These are phyloP conservation scores for Fraxinus albicans DNA, from an alignment of 305 asterid species.

Conservation along the genomic window DNA sequence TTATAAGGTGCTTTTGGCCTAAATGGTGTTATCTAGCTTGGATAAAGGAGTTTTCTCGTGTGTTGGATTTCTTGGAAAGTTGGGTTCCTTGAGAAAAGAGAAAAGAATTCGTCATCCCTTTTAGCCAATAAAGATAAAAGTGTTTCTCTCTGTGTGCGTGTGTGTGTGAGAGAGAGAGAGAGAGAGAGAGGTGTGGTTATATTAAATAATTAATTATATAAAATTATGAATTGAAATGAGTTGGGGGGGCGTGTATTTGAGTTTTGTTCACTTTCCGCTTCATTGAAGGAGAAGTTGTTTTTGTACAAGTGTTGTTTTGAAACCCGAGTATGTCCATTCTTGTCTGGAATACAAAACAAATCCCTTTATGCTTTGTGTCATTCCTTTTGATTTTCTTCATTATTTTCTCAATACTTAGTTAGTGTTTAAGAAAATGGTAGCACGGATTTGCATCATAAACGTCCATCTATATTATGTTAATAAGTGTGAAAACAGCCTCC, in stretches of 20 bases:
- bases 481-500: no score
- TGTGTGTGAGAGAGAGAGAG: no score
- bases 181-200: neutral
- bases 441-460: no score
- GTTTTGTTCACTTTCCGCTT: neutral
- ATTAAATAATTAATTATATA: no score
- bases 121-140: slow-evolving; percentile 20
- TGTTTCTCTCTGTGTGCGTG: no score
- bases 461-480: no score
- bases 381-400: neutral
- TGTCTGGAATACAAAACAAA: neutral
- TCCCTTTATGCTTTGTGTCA: neutral
- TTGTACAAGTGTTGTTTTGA: neutral
- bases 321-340: neutral
- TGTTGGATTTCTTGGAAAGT: slow-evolving; percentile 26
- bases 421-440: no score
- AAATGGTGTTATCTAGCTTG: neutral
- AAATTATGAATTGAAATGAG: neutral
- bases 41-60: neutral
- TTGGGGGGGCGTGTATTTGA: neutral
- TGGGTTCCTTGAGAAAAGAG: slow-evolving; percentile 40
- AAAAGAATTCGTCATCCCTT: slow-evolving; percentile 40
- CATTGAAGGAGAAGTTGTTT: neutral
- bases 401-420: neutral
- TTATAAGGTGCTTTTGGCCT: neutral